Conservation (phyloP, 768 basidiomycete species). For the Auricularia auricula-judae region DNA sequence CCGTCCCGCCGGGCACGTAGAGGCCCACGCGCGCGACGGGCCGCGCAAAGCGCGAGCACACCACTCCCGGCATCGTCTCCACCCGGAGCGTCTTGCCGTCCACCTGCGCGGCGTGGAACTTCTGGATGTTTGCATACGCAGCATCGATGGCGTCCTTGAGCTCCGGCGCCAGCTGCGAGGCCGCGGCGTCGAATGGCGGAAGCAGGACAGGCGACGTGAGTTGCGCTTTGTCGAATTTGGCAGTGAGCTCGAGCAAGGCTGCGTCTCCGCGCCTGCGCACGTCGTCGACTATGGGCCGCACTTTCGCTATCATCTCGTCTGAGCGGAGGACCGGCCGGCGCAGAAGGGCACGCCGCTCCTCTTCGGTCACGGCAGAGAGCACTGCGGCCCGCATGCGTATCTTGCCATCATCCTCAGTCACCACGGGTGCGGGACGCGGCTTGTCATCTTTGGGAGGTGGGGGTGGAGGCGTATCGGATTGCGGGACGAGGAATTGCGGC, state of each 20-base stretch:
- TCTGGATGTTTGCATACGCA: slow-evolving; percentile 85
- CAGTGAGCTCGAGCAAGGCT: slow-evolving; percentile 79
- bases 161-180: slow-evolving; percentile 45
- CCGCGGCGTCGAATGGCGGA: slow-evolving; percentile 66
- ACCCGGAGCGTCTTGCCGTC: slow-evolving; percentile 61
- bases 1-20: slow-evolving; percentile 96
- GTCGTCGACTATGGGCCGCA: slow-evolving; percentile 85
- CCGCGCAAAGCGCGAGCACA: slow-evolving; percentile 88
- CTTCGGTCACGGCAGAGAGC: slow-evolving; percentile 34
- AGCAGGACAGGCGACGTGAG: slow-evolving; percentile 59
- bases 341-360: slow-evolving; percentile 59
- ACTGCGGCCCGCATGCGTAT: slow-evolving; percentile 64
- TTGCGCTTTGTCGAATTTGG: slow-evolving; percentile 82
- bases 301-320: slow-evolving; percentile 83
- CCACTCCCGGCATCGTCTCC: slow-evolving; percentile 96
- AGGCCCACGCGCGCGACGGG: slow-evolving; percentile 94
- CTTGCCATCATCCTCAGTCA: slow-evolving; percentile 21
- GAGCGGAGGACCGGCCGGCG: slow-evolving; percentile 81
- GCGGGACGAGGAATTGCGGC: slow-evolving; percentile 40
- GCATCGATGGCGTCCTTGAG: slow-evolving; percentile 77
- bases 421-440: slow-evolving; percentile 10
- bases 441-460: slow-evolving; percentile 7
- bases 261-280: slow-evolving; percentile 77
- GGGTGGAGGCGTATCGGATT: slow-evolving; percentile 13
- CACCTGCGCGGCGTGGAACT: slow-evolving; percentile 87